phyloP scores from a whole-genome alignment of 768 basidiomycete species.

The Hygrocybe coccinea region DNA sequence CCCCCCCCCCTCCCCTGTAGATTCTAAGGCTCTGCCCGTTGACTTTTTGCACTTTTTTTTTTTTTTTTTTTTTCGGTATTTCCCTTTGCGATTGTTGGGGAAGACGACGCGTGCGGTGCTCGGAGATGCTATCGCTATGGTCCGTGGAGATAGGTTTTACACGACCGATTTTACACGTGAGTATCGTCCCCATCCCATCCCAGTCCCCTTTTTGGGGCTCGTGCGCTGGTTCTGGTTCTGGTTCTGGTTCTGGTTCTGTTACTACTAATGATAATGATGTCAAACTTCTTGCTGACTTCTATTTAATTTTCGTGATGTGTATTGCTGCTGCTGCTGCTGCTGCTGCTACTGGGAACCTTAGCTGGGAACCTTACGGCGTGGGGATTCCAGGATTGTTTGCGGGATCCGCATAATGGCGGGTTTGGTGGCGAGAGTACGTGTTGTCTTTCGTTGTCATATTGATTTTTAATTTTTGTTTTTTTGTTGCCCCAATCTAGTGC shows the following conservation, averaged over 20 bases:
- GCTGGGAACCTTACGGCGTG: constrained; percentile 45
- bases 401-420: constrained; percentile 39
- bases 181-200: constrained; percentile 9
- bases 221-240: no score
- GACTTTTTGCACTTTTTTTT: neutral
- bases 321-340: no score
- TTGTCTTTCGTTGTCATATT: neutral
- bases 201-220: neutral
- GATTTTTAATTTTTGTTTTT: neutral
- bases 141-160: constrained; percentile 51
- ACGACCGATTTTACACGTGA: constrained; percentile 49
- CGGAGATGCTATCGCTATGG: constrained; percentile 49
- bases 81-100: neutral
- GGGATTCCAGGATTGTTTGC: constrained; percentile 47
- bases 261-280: no score
- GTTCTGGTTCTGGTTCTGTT: no score
- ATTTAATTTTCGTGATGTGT: no score
- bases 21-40: no score
- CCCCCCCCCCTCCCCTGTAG: neutral
- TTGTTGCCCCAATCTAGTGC: constrained; percentile 23
- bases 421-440: constrained; percentile 33
- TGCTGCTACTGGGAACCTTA: no score
- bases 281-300: no score
- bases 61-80: neutral
- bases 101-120: constrained; percentile 47